Base-by-base conservation (phyloP, 2,329 filamentous ascomycete genomes). In the Curvularia verruculosa region DNA sequence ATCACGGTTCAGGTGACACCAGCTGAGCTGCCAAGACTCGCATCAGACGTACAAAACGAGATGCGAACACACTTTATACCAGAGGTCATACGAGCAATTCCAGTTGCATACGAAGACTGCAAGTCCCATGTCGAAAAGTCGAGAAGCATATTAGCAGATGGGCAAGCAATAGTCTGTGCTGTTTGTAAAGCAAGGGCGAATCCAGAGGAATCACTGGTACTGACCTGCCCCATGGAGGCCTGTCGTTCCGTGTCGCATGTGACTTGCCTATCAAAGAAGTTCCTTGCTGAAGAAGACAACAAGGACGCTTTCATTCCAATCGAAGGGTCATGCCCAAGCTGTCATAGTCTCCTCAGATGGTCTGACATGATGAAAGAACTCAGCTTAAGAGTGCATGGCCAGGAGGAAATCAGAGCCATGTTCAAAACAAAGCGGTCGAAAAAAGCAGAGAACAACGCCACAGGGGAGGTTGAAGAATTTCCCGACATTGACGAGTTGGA, bases 281-380 rank as follows among this genome's bases (percentile, higher is more conserved):
- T 87, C 53, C 72, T 86, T 0, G 75, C 78, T 3, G 75, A 79
- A 3, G 73, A 79, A 31, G 66, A 69, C 5, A 66, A 74, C 13
- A 41, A 48, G 15, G 58, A 63, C 18, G 66, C 69, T 1, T 67
- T 96, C 1, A 70, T 96, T 1, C 94, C 94, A 0, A 80, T 84
- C 1, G 72, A 81, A 31, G 92, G 92, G 2, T 75, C 68, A 2
- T 98, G 94, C 77, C 91, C 91, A 0, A 78, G 78, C 19, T 98
- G 94, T 70, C 77, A 81, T 1, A 80, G 80, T 0, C 75, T 80
- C 4, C 77, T 92, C 1, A 74, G 81, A 49, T 98, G 94, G 94
- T 81, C 82, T 0, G 85, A 89, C 46, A 85, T 97, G 78, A 89
- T 96, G 79, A 93, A 87, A 71, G 93, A 96, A 72, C 77, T 96